Base-by-base conservation (phyloP, 495 filamentous ascomycete genomes). In the Bathelium albidoporum region DNA sequence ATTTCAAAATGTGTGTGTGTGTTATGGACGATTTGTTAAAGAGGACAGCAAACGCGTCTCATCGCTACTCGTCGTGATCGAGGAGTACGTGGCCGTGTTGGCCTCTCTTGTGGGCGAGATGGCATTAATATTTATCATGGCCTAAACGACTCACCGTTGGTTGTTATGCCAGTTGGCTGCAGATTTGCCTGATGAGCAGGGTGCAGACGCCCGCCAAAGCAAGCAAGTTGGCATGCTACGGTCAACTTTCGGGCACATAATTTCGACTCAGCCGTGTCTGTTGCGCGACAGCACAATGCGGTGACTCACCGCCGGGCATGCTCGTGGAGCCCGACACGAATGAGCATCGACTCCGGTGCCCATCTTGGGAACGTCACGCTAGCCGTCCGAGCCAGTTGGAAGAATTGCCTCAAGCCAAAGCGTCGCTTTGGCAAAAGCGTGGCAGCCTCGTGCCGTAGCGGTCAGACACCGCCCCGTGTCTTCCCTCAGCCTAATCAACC, bases 301-400 rank as follows among this genome's bases (percentile, higher is more conserved):
- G 49, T 55, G 49, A 55, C 49, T 55, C 49, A 55, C 49, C 49
- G 49, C 49, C 49, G 22, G 9, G 22, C 10, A 10, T 20, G 24
- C 24, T 20, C 49, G 16, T 29, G 5, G 49, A 28, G 49, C 49
- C 49, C 49, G 24, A 29, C n/a, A 10, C 5, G 9, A 20, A 29
- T 55, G 49, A 20, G 49, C 49, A n/a, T n/a, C n/a, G 49, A 55
- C 26, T 55, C 49, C 49, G 49, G 24, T 55, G 49, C 49, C 49
- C 10, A 5, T 20, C 24, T 55, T 12, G 49, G 2, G 9, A 29
- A 20, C 49, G 44, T 9, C 49, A 24, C 22, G 22, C 49, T 29
- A 28, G 9, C 20, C 49, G 3, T 29, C 49, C 49, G 49, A 20
- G 49, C 49, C 49, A 55, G 26, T 26, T 55, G 49, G 22, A 55